These are phyloP conservation scores for Colletotrichum navitas DNA, from an alignment of 2,329 filamentous ascomycete species.

Conservation along the genomic window DNA sequence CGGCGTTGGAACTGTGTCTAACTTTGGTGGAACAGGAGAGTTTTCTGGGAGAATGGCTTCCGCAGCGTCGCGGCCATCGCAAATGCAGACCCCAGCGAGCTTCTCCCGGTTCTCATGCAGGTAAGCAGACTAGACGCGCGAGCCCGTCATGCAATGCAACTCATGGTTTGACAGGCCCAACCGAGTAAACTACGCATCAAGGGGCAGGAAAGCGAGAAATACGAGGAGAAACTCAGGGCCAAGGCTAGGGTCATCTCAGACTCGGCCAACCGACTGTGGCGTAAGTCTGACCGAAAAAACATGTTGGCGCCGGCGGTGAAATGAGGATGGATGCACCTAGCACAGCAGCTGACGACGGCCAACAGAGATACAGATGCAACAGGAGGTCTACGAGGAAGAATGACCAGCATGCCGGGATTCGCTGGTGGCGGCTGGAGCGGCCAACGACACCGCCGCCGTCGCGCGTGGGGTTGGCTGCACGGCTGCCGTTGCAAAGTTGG, in stretches of 20 bases:
- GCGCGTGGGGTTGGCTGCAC: constrained; percentile 17
- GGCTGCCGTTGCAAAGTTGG: constrained; percentile 22
- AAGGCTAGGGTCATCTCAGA: constrained; percentile 78
- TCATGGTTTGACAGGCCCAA: constrained; percentile 66
- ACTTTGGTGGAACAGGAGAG: constrained; percentile 51
- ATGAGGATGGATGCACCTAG: constrained; percentile 9
- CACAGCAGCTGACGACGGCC: constrained; percentile 39
- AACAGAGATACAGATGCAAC: constrained; percentile 64
- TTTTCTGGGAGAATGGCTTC: constrained; percentile 84
- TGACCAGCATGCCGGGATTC: constrained; percentile 1
- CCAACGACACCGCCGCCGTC: constrained; percentile 8
- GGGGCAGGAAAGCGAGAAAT: constrained; percentile 68
- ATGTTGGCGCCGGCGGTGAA: constrained; percentile 11
- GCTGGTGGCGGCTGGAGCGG: constrained; percentile 25
- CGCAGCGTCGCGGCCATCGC: constrained; percentile 76
- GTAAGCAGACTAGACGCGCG: constrained; percentile 52
- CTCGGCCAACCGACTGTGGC: constrained; percentile 78
- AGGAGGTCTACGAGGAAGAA: constrained; percentile 61
- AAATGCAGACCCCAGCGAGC: constrained; percentile 75
- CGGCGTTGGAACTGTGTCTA: constrained; percentile 21
- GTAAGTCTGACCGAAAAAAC: constrained; percentile 55
- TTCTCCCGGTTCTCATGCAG: constrained; percentile 80
- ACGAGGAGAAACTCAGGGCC: constrained; percentile 71
- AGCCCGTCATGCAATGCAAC: constrained; percentile 7
- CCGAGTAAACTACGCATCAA: constrained; percentile 72